Evolutionary conservation across 31 red algal genomes (phyloP).

Genomic region (Porphyra umbilicalis): DNA sequence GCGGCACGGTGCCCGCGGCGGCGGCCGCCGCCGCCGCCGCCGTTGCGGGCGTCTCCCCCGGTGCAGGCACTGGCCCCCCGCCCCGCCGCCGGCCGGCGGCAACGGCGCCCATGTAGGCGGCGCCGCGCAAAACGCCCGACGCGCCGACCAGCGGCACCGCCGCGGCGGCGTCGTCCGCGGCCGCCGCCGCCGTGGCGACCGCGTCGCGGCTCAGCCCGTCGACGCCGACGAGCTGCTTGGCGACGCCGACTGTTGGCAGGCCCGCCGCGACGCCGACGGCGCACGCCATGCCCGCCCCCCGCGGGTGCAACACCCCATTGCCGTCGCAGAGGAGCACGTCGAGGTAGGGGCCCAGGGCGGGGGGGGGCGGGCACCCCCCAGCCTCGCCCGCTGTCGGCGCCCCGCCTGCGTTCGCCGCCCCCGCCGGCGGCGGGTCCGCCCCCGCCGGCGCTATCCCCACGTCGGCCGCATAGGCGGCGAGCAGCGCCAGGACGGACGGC

Average conservation of each 20-base stretch:
- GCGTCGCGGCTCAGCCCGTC: slow-evolving; percentile 50
- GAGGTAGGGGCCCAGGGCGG: slow-evolving; percentile 13
- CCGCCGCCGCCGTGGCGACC: slow-evolving; percentile 17
- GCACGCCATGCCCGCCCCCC: slow-evolving; percentile 84
- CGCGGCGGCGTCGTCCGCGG: slow-evolving; percentile 2
- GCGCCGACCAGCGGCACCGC: slow-evolving; percentile 40
- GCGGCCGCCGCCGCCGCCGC: neutral
- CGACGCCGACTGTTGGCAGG: slow-evolving; percentile 82
- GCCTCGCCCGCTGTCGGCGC: neutral
- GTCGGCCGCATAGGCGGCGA: slow-evolving; percentile 1
- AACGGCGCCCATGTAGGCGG: neutral
- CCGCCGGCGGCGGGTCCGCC: neutral
- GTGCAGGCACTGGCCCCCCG: slow-evolving; percentile 40
- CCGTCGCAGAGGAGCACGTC: slow-evolving; percentile 87
- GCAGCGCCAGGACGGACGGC: slow-evolving; percentile 41
- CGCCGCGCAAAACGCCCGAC: neutral
- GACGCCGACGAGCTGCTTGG: slow-evolving; percentile 65
- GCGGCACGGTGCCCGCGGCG: slow-evolving; percentile 11
- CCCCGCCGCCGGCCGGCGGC: neutral
- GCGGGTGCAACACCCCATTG: slow-evolving; percentile 91
- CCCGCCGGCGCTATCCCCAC: too few species aligned
- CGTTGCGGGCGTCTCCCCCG: slow-evolving; percentile 30
- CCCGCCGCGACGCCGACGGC: slow-evolving; percentile 63
- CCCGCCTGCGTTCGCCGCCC: neutral
- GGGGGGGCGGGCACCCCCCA: slow-evolving; percentile 3